Evolutionary conservation across 805 yeast species (phyloP).

Genomic region (Brettanomyces nanus): DNA sequence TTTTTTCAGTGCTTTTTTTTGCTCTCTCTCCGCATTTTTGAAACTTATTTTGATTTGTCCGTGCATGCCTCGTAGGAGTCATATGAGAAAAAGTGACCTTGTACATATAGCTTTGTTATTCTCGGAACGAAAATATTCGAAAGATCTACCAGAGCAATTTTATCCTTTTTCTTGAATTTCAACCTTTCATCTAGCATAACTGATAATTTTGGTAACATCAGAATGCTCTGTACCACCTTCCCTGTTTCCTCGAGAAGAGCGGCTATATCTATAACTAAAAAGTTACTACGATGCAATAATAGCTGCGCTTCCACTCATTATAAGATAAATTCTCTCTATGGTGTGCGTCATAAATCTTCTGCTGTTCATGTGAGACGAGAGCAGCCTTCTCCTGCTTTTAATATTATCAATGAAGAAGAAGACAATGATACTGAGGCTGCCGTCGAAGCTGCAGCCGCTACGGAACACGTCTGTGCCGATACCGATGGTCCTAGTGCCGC

Average conservation of each 20-base stretch:
- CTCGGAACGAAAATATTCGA: too few relatives aligned
- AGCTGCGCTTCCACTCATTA: not conserved
- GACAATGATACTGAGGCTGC: conserved; percentile 1
- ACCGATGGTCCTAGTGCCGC: conserved; percentile 13
- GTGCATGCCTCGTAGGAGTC: too few relatives aligned
- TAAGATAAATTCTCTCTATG: not conserved
- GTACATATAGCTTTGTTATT: too few relatives aligned
- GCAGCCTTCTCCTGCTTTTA: conserved; percentile 16
- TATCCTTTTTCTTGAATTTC: too few relatives aligned
- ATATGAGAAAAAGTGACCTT: too few relatives aligned
- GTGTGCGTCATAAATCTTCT: conserved; percentile 1
- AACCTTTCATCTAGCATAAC: too few relatives aligned
- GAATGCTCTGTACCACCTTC: not conserved
- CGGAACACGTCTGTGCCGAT: conserved; percentile 6
- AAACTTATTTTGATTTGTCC: too few relatives aligned
- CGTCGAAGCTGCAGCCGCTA: conserved; percentile 4
- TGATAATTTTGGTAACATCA: too few relatives aligned
- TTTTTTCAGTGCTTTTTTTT: too few relatives aligned
- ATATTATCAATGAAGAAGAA: conserved; percentile 1
- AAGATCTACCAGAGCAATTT: too few relatives aligned
- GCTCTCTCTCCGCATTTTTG: too few relatives aligned
- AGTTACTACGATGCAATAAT: not conserved
- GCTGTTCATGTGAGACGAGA: conserved; percentile 8
- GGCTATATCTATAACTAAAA: not conserved
- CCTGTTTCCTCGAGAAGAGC: conserved; percentile 1